Evolutionary conservation across 768 basidiomycete genomes (phyloP).

Genomic region (Gelatoporia subvermispora): DNA sequence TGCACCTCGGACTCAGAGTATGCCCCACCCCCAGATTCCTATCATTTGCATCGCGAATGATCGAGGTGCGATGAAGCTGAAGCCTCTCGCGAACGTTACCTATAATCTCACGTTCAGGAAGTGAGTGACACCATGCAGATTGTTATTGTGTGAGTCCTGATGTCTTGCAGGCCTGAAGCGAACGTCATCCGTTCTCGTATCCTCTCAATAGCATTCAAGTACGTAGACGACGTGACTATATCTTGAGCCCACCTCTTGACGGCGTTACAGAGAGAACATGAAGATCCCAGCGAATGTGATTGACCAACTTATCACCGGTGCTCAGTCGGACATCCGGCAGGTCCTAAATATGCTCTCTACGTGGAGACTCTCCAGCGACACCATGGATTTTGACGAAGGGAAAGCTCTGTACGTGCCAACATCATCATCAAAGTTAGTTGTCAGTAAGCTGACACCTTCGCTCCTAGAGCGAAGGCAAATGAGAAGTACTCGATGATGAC

Average conservation of each 20-base stretch:
- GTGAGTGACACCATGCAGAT: slow-evolving; percentile 36
- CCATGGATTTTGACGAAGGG: slow-evolving; percentile 89
- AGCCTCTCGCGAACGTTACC: slow-evolving; percentile 70
- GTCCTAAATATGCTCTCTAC: slow-evolving; percentile 98
- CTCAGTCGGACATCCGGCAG: slow-evolving; percentile 95
- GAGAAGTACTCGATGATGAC: slow-evolving; percentile 89
- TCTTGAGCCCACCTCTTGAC: not conserved
- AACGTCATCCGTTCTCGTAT: slow-evolving; percentile 78
- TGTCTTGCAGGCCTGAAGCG: slow-evolving; percentile 61
- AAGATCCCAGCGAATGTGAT: slow-evolving; percentile 87
- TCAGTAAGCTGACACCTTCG: no score
- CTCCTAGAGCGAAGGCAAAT: slow-evolving; percentile 71
- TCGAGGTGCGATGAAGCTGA: slow-evolving; percentile 79
- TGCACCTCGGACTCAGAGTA: no score
- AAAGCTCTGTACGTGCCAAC: slow-evolving; percentile 39
- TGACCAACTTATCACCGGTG: slow-evolving; percentile 83
- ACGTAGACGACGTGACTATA: slow-evolving; percentile 18
- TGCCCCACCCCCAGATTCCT: slow-evolving; percentile 79
- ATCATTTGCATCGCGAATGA: slow-evolving; percentile 99
- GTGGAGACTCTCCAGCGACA: slow-evolving; percentile 78
- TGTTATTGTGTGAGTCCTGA: not conserved
- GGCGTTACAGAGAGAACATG: slow-evolving; percentile 75
- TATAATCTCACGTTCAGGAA: slow-evolving; percentile 74
- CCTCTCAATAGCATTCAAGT: slow-evolving; percentile 88
- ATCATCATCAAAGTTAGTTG: not conserved